Conservation (phyloP, 2,329 filamentous ascomycete genomes). For the Elsinoe perseae region DNA sequence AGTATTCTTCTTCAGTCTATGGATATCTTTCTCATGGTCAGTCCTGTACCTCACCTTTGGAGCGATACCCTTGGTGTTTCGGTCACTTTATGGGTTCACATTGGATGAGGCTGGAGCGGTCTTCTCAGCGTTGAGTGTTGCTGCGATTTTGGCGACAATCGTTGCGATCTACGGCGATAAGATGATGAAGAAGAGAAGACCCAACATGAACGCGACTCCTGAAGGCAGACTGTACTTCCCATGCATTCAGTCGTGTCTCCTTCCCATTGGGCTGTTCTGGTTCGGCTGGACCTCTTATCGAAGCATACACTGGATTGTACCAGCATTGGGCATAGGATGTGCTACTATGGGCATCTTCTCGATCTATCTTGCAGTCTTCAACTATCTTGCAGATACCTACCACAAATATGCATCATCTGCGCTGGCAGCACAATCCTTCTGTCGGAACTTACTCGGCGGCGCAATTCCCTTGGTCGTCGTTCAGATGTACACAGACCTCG, state of each 20-base stretch:
- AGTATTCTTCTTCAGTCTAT: constrained; percentile 80
- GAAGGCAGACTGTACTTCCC: constrained; percentile 78
- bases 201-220: constrained; percentile 44
- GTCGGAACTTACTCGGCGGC: constrained; percentile 75
- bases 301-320: constrained; percentile 62
- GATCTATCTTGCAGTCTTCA: constrained; percentile 83
- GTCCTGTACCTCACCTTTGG: constrained; percentile 79
- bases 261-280: constrained; percentile 75
- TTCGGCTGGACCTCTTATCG: constrained; percentile 64
- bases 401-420: constrained; percentile 78
- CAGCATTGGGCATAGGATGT: constrained; percentile 60
- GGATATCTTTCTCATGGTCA: constrained; percentile 86
- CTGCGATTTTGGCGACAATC: constrained; percentile 56
- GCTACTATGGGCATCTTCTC: constrained; percentile 81
- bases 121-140: constrained; percentile 65
- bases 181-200: constrained; percentile 20
- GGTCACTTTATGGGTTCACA: constrained; percentile 58
- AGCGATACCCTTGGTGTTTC: constrained; percentile 71
- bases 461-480: constrained; percentile 70
- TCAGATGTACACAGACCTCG: constrained; percentile 64
- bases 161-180: constrained; percentile 48
- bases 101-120: constrained; percentile 61
- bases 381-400: constrained; percentile 86
- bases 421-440: constrained; percentile 77
- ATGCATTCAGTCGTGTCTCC: constrained; percentile 64